Evolutionary conservation across 2,329 filamentous ascomycete genomes (phyloP), one percentile per base, ranked within the genome.

Genomic region (Hawksworthiomyces lignivorus): DNA sequence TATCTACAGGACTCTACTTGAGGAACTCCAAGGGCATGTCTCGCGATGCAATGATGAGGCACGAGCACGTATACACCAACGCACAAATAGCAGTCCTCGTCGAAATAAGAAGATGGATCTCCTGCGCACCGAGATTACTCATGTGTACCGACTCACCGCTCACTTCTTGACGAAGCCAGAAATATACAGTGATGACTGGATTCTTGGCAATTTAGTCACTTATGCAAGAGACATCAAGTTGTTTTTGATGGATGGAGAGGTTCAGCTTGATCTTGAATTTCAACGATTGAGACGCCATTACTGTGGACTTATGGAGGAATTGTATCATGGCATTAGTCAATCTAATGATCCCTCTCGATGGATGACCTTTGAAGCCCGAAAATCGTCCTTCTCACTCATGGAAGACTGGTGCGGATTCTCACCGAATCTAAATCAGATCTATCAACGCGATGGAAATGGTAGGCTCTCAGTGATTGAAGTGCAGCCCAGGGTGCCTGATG

Each of bases 371-470:
- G 92, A 98, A 59, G 87, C 89, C 11, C 75, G 94, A 30, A 95
- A 96, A 58, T 96, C 92, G 5, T 85, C 90, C 0, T 98, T 98
- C 57, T 82, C 89, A 1, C 67, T 98, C 36, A 97, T 98, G 89
- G 92, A 98, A 62, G 90, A 97, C 50, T 98, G 94, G 94, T 98
- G 92, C 58, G 92, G 92, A 3, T 96, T 94, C 59, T 95, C 89
- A 7, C 87, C 89, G 0, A 95, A 96, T 50, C 87, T 94, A 57
- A 72, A 68, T 12, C 85, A 94, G 50, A 85, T 95, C 30, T 77
- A 82, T 5, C 80, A 82, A 44, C 75, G 87, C 47, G 89, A 96
- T 61, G 84, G 94, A 48, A 84, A 77, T 27, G 94, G 96, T 82
- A 76, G 87, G 32, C 84, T 89, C 52, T 87, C 85, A 3, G 73